phyloP scores from a whole-genome alignment of 139 green algal genomes.

The Micractinium conductrix region DNA sequence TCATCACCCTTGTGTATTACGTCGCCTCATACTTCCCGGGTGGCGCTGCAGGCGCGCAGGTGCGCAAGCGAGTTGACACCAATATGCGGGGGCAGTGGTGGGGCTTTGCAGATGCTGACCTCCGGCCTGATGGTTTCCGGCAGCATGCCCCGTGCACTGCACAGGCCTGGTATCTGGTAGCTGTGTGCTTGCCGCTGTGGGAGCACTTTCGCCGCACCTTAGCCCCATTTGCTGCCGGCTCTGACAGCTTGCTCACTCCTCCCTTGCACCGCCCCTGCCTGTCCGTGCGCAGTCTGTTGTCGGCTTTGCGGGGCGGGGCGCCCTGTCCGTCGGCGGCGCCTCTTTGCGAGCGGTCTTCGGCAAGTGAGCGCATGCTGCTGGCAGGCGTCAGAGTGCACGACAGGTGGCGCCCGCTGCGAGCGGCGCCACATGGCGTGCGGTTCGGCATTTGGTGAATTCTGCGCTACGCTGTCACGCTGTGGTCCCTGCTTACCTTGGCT shows the following conservation, averaged over 20 bases:
- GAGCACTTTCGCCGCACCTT: neutral
- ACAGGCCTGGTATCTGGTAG: too few species aligned
- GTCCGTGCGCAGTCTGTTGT: constrained; percentile 9
- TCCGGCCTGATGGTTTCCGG: neutral
- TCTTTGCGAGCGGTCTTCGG: constrained; percentile 20
- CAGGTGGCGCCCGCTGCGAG: neutral
- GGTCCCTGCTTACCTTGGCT: neutral
- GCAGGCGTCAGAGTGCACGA: neutral
- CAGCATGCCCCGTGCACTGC: neutral
- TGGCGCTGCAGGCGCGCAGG: constrained; percentile 67
- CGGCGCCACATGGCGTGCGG: neutral
- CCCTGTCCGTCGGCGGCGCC: constrained; percentile 32
- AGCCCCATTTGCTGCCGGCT: too few species aligned
- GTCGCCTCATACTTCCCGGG: constrained; percentile 92
- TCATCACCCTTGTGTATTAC: constrained; percentile 94
- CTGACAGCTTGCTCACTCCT: too few species aligned
- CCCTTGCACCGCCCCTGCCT: neutral
- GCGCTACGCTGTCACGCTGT: too few species aligned
- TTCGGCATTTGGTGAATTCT: neutral
- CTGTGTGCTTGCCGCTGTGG: too few species aligned
- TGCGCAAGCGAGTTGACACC: neutral
- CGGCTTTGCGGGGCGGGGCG: neutral
- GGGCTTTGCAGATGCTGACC: neutral
- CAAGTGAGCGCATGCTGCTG: neutral
- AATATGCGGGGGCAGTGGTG: neutral